Evolutionary conservation across 2,329 filamentous ascomycete species (phyloP).

Genomic region (Penicillium brevicompactum): DNA sequence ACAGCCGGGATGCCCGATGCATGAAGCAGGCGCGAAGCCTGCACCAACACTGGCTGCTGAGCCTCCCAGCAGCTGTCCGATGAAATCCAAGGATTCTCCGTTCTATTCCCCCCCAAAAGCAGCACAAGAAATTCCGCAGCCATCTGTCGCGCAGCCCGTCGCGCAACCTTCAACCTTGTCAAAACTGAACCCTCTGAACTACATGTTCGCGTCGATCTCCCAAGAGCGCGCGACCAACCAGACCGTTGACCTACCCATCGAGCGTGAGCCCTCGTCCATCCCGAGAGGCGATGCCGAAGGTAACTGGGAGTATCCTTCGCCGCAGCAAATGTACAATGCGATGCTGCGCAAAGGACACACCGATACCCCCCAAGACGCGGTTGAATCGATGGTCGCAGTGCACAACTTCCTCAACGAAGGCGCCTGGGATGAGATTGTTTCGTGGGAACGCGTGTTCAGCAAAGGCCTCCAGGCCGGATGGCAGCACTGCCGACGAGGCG

Average conservation of each 20-base stretch:
- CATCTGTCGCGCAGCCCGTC: slow-evolving; percentile 26
- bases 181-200: slow-evolving; percentile 82
- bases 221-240: slow-evolving; percentile 77
- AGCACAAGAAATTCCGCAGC: slow-evolving; percentile 34
- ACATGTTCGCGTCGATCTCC: slow-evolving; percentile 88
- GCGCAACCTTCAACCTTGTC: slow-evolving; percentile 56
- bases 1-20: slow-evolving; percentile 72
- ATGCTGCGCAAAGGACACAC: slow-evolving; percentile 94
- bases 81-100: slow-evolving; percentile 52
- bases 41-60: slow-evolving; percentile 32
- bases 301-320: slow-evolving; percentile 97
- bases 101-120: slow-evolving; percentile 44
- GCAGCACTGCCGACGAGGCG: slow-evolving; percentile 72
- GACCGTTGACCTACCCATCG: slow-evolving; percentile 71
- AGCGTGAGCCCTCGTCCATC: slow-evolving; percentile 84
- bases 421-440: slow-evolving; percentile 91
- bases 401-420: slow-evolving; percentile 99
- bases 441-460: slow-evolving; percentile 86
- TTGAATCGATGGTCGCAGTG: slow-evolving; percentile 95
- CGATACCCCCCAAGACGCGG: slow-evolving; percentile 88
- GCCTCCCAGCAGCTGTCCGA: slow-evolving; percentile 46
- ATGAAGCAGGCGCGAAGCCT: slow-evolving; percentile 49
- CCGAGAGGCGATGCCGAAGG: slow-evolving; percentile 74
- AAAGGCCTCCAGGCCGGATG: slow-evolving; percentile 72
- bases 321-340: slow-evolving; percentile 99